phyloP scores from a whole-genome alignment of 2,329 filamentous ascomycete species.

The Trichophyton benhamiae region DNA sequence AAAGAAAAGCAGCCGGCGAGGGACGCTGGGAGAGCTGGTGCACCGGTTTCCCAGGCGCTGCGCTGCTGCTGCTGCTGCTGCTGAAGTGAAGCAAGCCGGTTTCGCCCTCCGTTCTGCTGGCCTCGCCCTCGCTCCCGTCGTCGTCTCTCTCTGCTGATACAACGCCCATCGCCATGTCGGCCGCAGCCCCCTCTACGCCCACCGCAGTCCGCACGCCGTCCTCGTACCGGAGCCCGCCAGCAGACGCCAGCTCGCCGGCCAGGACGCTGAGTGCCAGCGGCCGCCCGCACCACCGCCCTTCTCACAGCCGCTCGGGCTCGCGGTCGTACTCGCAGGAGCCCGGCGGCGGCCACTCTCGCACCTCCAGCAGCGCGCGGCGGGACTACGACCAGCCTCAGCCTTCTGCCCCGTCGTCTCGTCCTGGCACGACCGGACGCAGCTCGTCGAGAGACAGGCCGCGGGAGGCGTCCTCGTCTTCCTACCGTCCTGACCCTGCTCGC shows the following conservation, averaged over 20 bases:
- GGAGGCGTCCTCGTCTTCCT: slow-evolving; percentile 27
- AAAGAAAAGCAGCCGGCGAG: neutral
- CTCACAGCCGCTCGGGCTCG: slow-evolving; percentile 26
- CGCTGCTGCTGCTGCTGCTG: neutral
- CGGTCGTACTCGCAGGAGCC: slow-evolving; percentile 34
- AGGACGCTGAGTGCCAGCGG: slow-evolving; percentile 36
- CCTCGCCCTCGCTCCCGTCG: too few relatives aligned
- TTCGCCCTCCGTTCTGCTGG: neutral
- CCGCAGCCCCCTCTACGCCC: slow-evolving; percentile 35
- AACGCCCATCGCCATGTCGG: slow-evolving; percentile 25
- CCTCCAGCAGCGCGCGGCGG: slow-evolving; percentile 47
- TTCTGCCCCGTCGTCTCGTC: slow-evolving; percentile 41
- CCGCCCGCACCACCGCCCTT: slow-evolving; percentile 28
- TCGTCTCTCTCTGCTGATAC: too few relatives aligned
- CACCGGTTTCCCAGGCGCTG: neutral
- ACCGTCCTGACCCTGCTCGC: slow-evolving; percentile 46
- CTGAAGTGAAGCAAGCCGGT: neutral
- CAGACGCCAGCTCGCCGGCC: slow-evolving; percentile 30
- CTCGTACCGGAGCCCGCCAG: slow-evolving; percentile 29
- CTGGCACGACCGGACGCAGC: slow-evolving; percentile 47
- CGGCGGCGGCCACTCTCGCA: slow-evolving; percentile 28
- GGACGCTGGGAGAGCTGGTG: neutral
- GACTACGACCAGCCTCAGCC: slow-evolving; percentile 50
- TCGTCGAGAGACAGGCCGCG: slow-evolving; percentile 49
- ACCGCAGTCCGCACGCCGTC: slow-evolving; percentile 39